Base-by-base conservation (phyloP, 2,329 filamentous ascomycete species). In the Coleophoma eucalyptorum region DNA sequence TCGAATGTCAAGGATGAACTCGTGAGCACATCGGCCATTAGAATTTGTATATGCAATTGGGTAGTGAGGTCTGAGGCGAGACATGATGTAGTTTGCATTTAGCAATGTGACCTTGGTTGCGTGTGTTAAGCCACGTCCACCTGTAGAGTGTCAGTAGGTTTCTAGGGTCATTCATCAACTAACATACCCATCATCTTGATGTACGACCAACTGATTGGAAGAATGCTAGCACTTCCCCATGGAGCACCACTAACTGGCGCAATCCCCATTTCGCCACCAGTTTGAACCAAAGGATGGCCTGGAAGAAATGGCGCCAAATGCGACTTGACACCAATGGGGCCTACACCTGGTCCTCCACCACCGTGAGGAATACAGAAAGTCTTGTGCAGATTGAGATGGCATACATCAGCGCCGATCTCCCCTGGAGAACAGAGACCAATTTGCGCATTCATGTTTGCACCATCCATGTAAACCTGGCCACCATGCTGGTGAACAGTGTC, bases 341-440 rank as follows among this genome's bases (percentile, higher is more conserved):
- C 93, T 35, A 97, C 90, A 62, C 93, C 93, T 10, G 93, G 93
- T 15, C 93, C 93, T 58, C 93, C 93, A 56, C 93, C 93, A 50
- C 93, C 93, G 70, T 97, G 93, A 43, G 93, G 93, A 63, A 97
- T 97, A 68, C 93, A 97, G 78, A 97, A 97, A 3, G 93, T 97
- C 81, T 97, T 97, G 82, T 97, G 93, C 40, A 97, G 80, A 72
- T 97, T 97, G 53, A 97, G 78, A 74, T 97, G 93, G 79, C 93
- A 97, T 37, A 97, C 92, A 67, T 97, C 93, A 31, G 93, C 93
- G 18, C 93, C 93, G 59, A 97, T 96, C 68, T 95, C 91, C 37
- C 93, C 93, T 2, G 93, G 93, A 1, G 90, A 96, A 75, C 90
- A 96, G 11, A 97, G 80, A 12, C 93, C 93, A 57, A 97, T 97